Evolutionary conservation across 164 flowering plant genomes (phyloP), one percentile per base, ranked within the genome.

Genomic region (Sextonia rubra): DNA sequence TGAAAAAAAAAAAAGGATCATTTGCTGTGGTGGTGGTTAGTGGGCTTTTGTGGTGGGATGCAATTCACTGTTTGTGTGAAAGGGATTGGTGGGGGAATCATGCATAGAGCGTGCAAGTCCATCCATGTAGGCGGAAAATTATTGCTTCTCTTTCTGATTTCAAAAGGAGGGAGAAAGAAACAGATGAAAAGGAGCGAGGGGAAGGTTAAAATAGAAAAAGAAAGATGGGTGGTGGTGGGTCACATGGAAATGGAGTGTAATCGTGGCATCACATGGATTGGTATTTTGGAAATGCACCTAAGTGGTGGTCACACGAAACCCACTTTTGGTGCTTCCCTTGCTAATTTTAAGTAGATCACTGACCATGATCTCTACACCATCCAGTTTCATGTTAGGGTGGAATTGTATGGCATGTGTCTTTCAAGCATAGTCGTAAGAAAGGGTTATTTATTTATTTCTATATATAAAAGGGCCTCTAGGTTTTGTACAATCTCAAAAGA

Each of bases 11-110:
- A 8, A 5, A 37, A 32, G 23, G 48, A 20, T 15, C 49, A n/a
- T 66, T 66, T 66, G 12, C 12, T 26, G 9, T 37, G 8, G 30
- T 17, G 25, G 22, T 30, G 12, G 18, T 66, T 66, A 32, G n/a
- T 66, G 69, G 49, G 23, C 20, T 44, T 58, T 30, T 56, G 64
- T 22, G 73, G 73, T 47, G 26, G 47, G n/a, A 8, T 17, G 70
- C 7, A 17, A 25, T 17, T 52, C 17, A 56, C 47, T 44, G 70
- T 5, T 52, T n/a, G 0, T 25, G 30, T 62, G 74, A 64, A 47
- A 47, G 29, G 68, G 68, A 72, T 48, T 63, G 68, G 47, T 63
- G 60, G 17, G 30, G 74, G 74, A 64, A 64, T 68, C 73, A 71
- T 61, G 32, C 23, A 12, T 4, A 12, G 67, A 9, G 68, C 44